phyloP scores from a whole-genome alignment of 2,329 filamentous ascomycete genomes.

The Penicillium thymicola region DNA sequence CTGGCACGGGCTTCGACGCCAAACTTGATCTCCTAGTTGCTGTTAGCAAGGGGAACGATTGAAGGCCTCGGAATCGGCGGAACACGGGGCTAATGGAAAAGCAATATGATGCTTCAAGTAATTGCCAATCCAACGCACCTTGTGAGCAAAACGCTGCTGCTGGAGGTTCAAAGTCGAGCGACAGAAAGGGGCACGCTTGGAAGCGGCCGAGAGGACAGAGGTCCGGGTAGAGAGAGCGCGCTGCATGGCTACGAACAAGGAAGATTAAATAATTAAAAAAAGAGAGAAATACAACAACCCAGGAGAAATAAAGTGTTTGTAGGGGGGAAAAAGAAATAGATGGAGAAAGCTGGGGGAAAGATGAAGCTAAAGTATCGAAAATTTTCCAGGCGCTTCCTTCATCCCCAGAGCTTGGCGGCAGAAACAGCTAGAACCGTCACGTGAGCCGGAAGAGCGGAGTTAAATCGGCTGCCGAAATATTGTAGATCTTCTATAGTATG shows the following conservation, averaged over 20 bases:
- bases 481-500: background rate
- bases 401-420: slow-evolving; percentile 43
- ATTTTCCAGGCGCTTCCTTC: slow-evolving; percentile 30
- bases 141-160: slow-evolving; percentile 95
- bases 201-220: slow-evolving; percentile 67
- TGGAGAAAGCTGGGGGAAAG: slow-evolving; percentile 29
- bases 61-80: slow-evolving; percentile 21
- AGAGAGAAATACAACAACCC: slow-evolving; percentile 30
- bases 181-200: slow-evolving; percentile 55
- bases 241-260: slow-evolving; percentile 65
- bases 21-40: slow-evolving; percentile 85
- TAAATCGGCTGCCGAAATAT: background rate
- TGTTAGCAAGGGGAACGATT: slow-evolving; percentile 29
- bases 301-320: slow-evolving; percentile 32
- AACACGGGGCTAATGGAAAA: slow-evolving; percentile 7
- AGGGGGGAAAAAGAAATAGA: slow-evolving; percentile 27
- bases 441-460: slow-evolving; percentile 25
- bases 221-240: slow-evolving; percentile 84
- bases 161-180: slow-evolving; percentile 68
- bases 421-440: slow-evolving; percentile 44
- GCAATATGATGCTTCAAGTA: background rate
- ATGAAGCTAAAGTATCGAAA: slow-evolving; percentile 42
- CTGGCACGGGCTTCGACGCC: slow-evolving; percentile 89
- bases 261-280: slow-evolving; percentile 23
- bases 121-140: slow-evolving; percentile 58